These are phyloP conservation scores for Luffa aegyptiaca DNA, from an alignment of 306 rosid species.

Conservation along the genomic window DNA sequence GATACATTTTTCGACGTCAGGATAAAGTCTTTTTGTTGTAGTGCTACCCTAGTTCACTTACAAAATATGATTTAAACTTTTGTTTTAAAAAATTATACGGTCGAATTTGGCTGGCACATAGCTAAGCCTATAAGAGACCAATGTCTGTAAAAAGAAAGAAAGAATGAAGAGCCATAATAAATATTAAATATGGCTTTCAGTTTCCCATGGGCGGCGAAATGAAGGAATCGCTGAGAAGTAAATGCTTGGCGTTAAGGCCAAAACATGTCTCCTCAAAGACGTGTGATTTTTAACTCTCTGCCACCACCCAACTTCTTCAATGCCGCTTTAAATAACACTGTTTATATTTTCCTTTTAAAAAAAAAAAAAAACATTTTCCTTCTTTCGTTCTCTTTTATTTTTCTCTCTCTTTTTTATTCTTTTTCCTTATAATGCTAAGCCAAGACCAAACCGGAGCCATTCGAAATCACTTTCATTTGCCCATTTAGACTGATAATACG, in stretches of 20 bases:
- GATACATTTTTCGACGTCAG: no score
- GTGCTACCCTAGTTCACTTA: no score
- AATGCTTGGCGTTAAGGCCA: not conserved
- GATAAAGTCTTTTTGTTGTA: no score
- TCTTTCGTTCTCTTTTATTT: not conserved
- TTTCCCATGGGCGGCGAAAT: not conserved
- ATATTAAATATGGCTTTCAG: not conserved
- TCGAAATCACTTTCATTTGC: not conserved
- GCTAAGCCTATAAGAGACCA: no score
- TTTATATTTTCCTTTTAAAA: no score
- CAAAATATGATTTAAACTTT: no score
- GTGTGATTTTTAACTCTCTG: conserved; percentile 22
- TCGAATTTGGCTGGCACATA: no score
- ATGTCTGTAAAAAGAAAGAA: no score
- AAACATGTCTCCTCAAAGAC: not conserved
- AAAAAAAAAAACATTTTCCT: not conserved
- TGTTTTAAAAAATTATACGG: no score
- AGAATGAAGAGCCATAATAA: not conserved
- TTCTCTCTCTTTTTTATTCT: not conserved
- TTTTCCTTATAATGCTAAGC: conserved; percentile 7
- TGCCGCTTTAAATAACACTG: conserved; percentile 36
- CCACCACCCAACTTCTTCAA: conserved; percentile 57
- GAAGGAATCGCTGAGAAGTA: conserved; percentile 4
- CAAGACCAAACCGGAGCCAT: not conserved
- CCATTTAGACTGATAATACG: not conserved